Evolutionary conservation across 2,329 filamentous ascomycete species (phyloP).

Genomic region (Cladosporium sp.): DNA sequence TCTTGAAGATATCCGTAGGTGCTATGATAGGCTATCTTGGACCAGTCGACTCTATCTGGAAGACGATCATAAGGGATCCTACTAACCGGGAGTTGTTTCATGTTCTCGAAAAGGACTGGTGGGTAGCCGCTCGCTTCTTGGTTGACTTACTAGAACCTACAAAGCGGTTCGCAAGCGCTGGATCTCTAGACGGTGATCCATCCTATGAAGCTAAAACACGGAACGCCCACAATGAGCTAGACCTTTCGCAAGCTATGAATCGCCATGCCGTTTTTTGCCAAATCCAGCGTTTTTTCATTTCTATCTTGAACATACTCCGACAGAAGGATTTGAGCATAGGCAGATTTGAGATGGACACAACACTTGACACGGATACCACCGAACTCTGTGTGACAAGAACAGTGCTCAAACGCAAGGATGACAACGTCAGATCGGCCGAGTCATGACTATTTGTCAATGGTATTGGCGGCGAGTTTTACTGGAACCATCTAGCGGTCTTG

Average conservation of each 20-base stretch:
- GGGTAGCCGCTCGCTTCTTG: background rate
- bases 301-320: conserved; percentile 5
- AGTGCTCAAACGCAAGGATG: conserved; percentile 2
- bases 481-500: background rate
- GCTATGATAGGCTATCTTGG: conserved; percentile 11
- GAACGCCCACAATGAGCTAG: conserved; percentile 12
- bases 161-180: conserved; percentile 8
- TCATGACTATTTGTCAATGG: conserved; percentile 15
- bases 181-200: conserved; percentile 1
- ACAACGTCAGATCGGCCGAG: background rate
- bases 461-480: conserved; percentile 16
- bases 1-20: background rate
- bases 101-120: background rate
- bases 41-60: conserved; percentile 10
- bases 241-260: conserved; percentile 4
- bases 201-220: background rate
- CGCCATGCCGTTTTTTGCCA: conserved; percentile 5
- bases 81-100: conserved; percentile 4
- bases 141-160: conserved; percentile 1
- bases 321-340: background rate
- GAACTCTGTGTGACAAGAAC: background rate
- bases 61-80: background rate
- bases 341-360: conserved; percentile 6
- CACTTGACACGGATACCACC: background rate
- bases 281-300: conserved; percentile 12